Evolutionary conservation across 2,329 filamentous ascomycete species (phyloP).

Genomic region (Cladorrhinum sp.): DNA sequence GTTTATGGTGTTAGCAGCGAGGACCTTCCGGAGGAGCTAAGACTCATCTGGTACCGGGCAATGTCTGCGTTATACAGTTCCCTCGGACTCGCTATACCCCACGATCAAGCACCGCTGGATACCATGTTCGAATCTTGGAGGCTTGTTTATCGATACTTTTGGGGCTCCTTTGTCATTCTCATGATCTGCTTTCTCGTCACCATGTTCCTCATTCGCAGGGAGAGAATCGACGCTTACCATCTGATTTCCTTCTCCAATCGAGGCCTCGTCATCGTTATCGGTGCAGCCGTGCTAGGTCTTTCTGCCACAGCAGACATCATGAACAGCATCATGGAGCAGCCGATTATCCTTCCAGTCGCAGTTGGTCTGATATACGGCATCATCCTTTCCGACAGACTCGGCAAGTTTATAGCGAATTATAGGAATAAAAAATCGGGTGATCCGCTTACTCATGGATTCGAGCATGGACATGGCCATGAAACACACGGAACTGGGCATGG

Average conservation of each 20-base stretch:
- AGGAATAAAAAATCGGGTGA: conserved; percentile 18
- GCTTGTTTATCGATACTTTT: conserved; percentile 23
- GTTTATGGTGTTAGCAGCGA: neutral
- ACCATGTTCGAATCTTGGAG: conserved; percentile 23
- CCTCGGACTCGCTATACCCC: conserved; percentile 15
- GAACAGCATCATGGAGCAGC: conserved; percentile 15
- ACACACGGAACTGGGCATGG: conserved; percentile 1
- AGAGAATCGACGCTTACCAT: conserved; percentile 18
- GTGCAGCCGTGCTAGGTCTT: conserved; percentile 3
- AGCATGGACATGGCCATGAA: neutral
- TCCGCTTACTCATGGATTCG: conserved; percentile 1
- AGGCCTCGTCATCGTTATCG: conserved; percentile 5
- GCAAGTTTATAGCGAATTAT: conserved; percentile 16
- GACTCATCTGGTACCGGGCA: neutral
- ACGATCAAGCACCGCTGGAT: conserved; percentile 9
- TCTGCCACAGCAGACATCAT: conserved; percentile 15
- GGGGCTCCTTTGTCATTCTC: conserved; percentile 17
- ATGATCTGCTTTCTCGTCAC: conserved; percentile 16
- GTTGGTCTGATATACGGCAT: conserved; percentile 16
- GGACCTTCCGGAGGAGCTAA: conserved; percentile 8
- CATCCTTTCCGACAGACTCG: conserved; percentile 17
- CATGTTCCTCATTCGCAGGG: conserved; percentile 18
- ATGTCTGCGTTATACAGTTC: conserved; percentile 17
- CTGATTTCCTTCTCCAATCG: conserved; percentile 9
- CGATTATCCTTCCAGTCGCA: conserved; percentile 15